These are phyloP conservation scores for Naganishia albida DNA, from an alignment of 1,284 basidiomycete species.

Conservation along the genomic window DNA sequence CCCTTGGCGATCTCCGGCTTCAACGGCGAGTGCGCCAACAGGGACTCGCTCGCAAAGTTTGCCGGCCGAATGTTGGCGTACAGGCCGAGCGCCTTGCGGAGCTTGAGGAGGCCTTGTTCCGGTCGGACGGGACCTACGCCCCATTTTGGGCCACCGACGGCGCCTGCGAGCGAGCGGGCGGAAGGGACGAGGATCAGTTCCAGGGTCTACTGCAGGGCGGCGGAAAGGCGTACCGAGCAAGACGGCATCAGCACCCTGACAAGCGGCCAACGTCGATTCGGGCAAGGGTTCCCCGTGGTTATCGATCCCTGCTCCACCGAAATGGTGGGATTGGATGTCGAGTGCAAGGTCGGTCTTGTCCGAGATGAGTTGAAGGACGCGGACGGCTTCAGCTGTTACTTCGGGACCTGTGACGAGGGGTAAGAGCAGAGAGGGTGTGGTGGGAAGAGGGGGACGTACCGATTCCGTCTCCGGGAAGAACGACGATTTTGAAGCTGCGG, in stretches of 20 bases:
- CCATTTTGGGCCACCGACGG: slow-evolving; percentile 99
- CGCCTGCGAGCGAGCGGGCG: slow-evolving; percentile 63
- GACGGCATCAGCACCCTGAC: slow-evolving; percentile 85
- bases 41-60: slow-evolving; percentile 70
- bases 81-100: slow-evolving; percentile 90
- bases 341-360: slow-evolving; percentile 71
- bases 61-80: slow-evolving; percentile 99
- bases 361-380: slow-evolving; percentile 77
- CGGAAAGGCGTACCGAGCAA: slow-evolving; percentile 68
- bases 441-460: slow-evolving; percentile 59
- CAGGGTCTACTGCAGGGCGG: too few relatives aligned
- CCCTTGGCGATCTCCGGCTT: slow-evolving; percentile 82
- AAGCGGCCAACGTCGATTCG: slow-evolving; percentile 78
- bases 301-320: slow-evolving; percentile 95
- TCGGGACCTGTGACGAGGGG: slow-evolving; percentile 71
- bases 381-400: slow-evolving; percentile 83
- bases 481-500: slow-evolving; percentile 70
- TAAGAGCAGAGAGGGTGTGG: neutral
- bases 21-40: slow-evolving; percentile 85
- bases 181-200: too few relatives aligned
- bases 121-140: slow-evolving; percentile 89
- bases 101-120: slow-evolving; percentile 87
- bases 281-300: slow-evolving; percentile 80
- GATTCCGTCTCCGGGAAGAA: slow-evolving; percentile 95
- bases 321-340: slow-evolving; percentile 66